Base-by-base conservation (phyloP, 192 early-diverging fungal species). In the Coemansia nantahalensis region DNA sequence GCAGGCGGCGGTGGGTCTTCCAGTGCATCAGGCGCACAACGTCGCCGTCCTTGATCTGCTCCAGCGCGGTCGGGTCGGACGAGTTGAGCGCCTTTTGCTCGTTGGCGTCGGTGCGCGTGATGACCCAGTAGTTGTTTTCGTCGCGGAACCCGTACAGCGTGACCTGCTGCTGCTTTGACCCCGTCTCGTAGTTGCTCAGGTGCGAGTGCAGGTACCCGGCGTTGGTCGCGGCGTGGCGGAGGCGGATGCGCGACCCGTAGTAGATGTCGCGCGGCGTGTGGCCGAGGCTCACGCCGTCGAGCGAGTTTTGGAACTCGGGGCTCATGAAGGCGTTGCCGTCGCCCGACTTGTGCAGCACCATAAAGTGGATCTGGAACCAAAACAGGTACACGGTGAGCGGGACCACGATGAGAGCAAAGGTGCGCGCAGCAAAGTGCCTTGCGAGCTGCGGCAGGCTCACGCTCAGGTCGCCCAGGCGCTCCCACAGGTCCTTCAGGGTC, bases 311-410 rank as follows among this genome's bases (percentile, higher is more conserved):
- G 79, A 97, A 95, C 51, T 82, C 82, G 24, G 88, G 81, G 59
- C 84, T 86, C 90, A 97, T 92, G 60, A 95, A 95, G 0, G 81
- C 83, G 72, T 96, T 92, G 23, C 95, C 95, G 18, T 89, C 86
- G n/a, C 95, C 95, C 41, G 79, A 79, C 43, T 81, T 77, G 28
- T 67, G 70, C 38, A 98, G 77, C 12, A 92, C 68, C 35, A 69
- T 64, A 73, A 98, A 98, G 70, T 98, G 95, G 39, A 98, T 77
- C 54, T 84, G 84, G 73, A 95, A 98, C 65, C 85, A 84, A 6
- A 86, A 69, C 48, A 93, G 70, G 59, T 98, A 98, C 4, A 94
- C 68, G 8, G 68, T 16, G 7, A 89, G 22, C 9, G 95, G 95
- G 14, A 97, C 45, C 23, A 83, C 77, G 40, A 98, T 92, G 34